Conservation (phyloP, 805 yeast species). For the Komagataella pastoris region DNA sequence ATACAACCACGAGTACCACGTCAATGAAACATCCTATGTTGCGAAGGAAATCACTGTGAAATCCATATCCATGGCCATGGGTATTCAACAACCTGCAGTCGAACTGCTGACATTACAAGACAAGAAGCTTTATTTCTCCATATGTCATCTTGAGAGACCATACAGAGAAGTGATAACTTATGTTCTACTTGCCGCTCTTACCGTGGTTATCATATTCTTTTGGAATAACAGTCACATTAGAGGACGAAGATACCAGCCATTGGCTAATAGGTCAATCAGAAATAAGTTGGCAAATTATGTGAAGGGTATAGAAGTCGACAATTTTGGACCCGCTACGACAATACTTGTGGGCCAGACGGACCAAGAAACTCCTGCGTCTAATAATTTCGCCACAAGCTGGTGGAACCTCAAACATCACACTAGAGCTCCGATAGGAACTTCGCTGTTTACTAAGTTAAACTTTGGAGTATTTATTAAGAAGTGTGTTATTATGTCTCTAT, state of each 20-base stretch:
- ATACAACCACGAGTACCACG: constrained; percentile 33
- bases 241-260: not conserved
- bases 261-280: not conserved
- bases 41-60: constrained; percentile 67
- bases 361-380: not conserved
- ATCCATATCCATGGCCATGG: constrained; percentile 87
- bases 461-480: not conserved
- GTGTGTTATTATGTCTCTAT: not conserved
- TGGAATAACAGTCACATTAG: not conserved
- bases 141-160: constrained; percentile 34
- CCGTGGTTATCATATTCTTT: constrained; percentile 6
- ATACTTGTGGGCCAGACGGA: not conserved
- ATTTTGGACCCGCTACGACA: not conserved
- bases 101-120: constrained; percentile 13
- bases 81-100: constrained; percentile 28
- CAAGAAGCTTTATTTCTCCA: constrained; percentile 14
- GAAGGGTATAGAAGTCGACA: not conserved
- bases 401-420: not conserved
- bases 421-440: not conserved
- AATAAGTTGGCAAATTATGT: not conserved
- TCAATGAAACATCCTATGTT: not conserved
- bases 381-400: not conserved
- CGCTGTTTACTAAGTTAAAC: not conserved
- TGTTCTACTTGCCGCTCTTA: constrained; percentile 19
- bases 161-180: constrained; percentile 26